A percentile compares a stretch with the other conserved stretches of the same genome.
phyloP scores from a whole-genome alignment of 2,329 filamentous ascomycete genomes.

The Fusarium chuoi region DNA sequence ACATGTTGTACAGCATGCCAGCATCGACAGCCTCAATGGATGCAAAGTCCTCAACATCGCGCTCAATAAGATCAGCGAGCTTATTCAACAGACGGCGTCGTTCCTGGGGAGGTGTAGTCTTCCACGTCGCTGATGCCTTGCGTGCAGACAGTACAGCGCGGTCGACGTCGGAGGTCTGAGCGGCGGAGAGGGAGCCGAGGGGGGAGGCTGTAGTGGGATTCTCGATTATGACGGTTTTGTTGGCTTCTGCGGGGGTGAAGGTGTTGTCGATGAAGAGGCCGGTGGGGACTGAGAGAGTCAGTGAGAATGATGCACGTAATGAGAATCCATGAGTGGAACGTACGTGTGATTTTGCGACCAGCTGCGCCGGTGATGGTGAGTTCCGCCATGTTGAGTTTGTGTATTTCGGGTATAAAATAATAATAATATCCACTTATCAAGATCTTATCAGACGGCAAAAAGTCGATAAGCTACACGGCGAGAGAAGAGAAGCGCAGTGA shows the following conservation, averaged over 20 bases:
- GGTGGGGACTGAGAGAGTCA: constrained; percentile 8
- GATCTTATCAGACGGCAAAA: not conserved
- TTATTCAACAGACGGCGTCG: constrained; percentile 72
- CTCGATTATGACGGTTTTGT: not conserved
- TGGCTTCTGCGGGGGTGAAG: constrained; percentile 1
- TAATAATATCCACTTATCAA: not conserved
- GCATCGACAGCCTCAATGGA: constrained; percentile 85
- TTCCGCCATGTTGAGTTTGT: not conserved
- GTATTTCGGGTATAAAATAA: not conserved
- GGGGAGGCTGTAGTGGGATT: constrained; percentile 4
- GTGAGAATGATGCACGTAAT: not conserved
- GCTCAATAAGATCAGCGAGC: constrained; percentile 79
- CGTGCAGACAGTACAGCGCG: constrained; percentile 82
- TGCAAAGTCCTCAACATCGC: constrained; percentile 76
- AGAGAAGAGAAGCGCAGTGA: not conserved
- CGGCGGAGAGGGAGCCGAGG: constrained; percentile 7
- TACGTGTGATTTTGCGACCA: constrained; percentile 13
- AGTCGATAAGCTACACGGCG: not conserved
- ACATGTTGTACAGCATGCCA: constrained; percentile 75
- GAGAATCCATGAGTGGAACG: not conserved
- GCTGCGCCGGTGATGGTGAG: constrained; percentile 5
- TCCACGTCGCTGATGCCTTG: constrained; percentile 67
- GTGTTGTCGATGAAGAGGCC: constrained; percentile 28
- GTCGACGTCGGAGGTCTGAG: constrained; percentile 63
- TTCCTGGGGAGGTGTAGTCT: constrained; percentile 64